Percentiles rank a stretch among this genome's conserved stretches.
phyloP scores from a whole-genome alignment of 305 asterid genomes.

The Coffea humblotiana region DNA sequence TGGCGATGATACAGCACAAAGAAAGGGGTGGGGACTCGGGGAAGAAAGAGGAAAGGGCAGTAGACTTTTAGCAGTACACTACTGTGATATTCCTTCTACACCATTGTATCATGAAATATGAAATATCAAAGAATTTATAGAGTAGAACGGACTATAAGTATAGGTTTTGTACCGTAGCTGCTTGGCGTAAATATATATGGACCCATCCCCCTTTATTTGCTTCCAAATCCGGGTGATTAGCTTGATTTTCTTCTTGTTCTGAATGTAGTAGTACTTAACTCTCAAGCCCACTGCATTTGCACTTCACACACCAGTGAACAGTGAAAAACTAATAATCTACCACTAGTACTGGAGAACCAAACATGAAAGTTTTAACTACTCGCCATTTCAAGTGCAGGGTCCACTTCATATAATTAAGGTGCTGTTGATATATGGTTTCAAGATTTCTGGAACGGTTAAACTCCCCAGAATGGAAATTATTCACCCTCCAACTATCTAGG shows the following conservation, averaged over 20 bases:
- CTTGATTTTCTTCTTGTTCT: background rate
- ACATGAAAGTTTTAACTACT: background rate
- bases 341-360: slow-evolving; percentile 4
- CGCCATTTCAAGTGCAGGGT: slow-evolving; percentile 3
- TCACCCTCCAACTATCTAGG: background rate
- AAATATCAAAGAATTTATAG: slow-evolving; percentile 10
- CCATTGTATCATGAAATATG: slow-evolving; percentile 1
- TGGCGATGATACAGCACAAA: slow-evolving; percentile 1
- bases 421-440: background rate
- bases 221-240: slow-evolving; percentile 11
- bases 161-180: slow-evolving; percentile 12
- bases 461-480: slow-evolving; percentile 1
- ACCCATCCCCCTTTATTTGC: background rate
- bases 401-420: background rate
- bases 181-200: slow-evolving; percentile 3
- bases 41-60: slow-evolving; percentile 1
- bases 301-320: background rate
- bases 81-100: background rate
- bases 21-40: slow-evolving; percentile 7
- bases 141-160: background rate
- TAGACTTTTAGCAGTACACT: background rate
- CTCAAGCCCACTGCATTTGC: background rate
- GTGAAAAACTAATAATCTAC: background rate
- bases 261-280: background rate
- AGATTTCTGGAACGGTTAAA: background rate